A percentile compares a stretch with the other conserved stretches of the same genome.
phyloP scores from a whole-genome alignment of 768 basidiomycete genomes.

The Pulveroboletus frians region DNA sequence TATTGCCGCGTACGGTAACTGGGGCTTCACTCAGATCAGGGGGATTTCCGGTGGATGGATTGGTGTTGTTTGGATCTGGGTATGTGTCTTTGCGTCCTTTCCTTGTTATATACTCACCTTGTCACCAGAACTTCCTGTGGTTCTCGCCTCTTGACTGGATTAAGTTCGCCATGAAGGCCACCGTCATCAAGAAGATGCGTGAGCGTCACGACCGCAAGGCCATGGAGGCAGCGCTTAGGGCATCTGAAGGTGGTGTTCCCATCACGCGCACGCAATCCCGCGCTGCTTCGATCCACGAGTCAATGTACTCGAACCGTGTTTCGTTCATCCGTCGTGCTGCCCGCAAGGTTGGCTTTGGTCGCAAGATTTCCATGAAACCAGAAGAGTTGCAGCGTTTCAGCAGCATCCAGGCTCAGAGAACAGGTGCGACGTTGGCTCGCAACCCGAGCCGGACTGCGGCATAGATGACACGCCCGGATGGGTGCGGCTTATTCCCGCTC shows the following conservation, averaged over 20 bases:
- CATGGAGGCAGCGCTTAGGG: conserved; percentile 35
- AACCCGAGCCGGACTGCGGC: conserved; percentile 62
- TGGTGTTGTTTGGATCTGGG: conserved; percentile 96
- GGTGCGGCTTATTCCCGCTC: conserved; percentile 22
- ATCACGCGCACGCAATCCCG: conserved; percentile 87
- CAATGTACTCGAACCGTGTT: conserved; percentile 92
- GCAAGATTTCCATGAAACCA: conserved; percentile 73
- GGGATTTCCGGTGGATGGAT: conserved; percentile 90
- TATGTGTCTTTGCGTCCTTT: conserved; percentile 35
- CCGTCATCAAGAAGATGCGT: conserved; percentile 81
- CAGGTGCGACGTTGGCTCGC: conserved; percentile 73
- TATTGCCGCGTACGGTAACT: conserved; percentile 90
- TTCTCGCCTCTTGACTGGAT: conserved; percentile 93
- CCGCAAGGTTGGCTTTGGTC: conserved; percentile 84
- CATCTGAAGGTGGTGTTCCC: conserved; percentile 46
- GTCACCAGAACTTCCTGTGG: conserved; percentile 81
- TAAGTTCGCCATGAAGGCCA: conserved; percentile 96
- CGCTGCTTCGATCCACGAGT: conserved; percentile 85
- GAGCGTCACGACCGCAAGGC: conserved; percentile 47
- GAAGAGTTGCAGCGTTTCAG: conserved; percentile 84
- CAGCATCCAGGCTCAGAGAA: conserved; percentile 75
- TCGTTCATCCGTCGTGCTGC: conserved; percentile 87
- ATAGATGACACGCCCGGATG: conserved; percentile 28
- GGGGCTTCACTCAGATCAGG: conserved; percentile 86
- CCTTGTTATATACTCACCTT: conserved; percentile 7